Base-by-base conservation (phyloP, 2,329 filamentous ascomycete species). In the Didymellaceae sp. region DNA sequence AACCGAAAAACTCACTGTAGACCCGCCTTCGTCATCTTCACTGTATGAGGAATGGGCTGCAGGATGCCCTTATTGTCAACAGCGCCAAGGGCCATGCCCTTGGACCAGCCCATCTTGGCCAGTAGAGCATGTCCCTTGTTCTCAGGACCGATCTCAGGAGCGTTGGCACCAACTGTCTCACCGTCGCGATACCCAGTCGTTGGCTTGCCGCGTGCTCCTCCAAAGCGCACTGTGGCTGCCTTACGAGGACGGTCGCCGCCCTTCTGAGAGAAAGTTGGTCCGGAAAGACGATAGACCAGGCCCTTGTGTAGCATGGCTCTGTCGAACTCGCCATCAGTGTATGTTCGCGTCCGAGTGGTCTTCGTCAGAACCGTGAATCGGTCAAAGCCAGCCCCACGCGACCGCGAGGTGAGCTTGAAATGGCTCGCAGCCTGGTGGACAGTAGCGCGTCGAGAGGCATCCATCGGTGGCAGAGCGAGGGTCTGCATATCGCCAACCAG, bases 61-160 rank as follows among this genome's bases (percentile, higher is more conserved):
- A 96, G 74, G 43, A 96, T 94, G 24, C 94, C 94, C 72, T 94
- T 90, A 71, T 95, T 96, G 57, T 95, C 86, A 1, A 79, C 69
- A 9, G 89, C 85, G 43, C 94, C 94, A 1, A 99, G 80, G 1
- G 89, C 89, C 67, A 87, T 96, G 5, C 94, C 94, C 43, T 82
- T 87, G 54, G 84, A 89, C 92, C 94, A 99, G 3, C 94, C 94
- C 94, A 97, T 97, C 75, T 94, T 97, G 76, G 96, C 91, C 57
- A 99, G 76, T 85, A 99, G 89, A 3, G 86, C 85, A 41, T 91
- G 84, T 9, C 94, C 94, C 59, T 85, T 90, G 70, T 96, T 97
- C 44, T 88, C 89, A 4, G 80, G 78, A 1, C 90, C 89, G 24
- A 99, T 80, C 70, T 96, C 92, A 9, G 91, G 89, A 1, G 93